Evolutionary conservation across 306 rosid genomes (phyloP).

Genomic region (Rubus parviflorus): DNA sequence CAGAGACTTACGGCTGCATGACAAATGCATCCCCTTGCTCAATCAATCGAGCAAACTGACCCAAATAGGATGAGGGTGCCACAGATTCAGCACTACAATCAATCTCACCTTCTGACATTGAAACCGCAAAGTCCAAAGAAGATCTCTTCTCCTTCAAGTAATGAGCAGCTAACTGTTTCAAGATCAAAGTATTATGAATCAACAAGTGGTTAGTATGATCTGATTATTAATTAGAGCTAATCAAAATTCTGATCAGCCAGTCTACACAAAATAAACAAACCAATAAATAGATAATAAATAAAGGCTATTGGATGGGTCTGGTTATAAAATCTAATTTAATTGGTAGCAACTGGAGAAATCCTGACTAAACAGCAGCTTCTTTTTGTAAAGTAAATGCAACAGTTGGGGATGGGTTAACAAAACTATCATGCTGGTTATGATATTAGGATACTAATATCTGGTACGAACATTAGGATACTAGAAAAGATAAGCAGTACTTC

Average conservation of each 20-base stretch:
- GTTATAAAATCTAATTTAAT: background rate
- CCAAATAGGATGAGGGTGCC: constrained; percentile 74
- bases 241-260: constrained; percentile 1
- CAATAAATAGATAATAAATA: background rate
- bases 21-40: constrained; percentile 69
- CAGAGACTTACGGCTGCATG: constrained; percentile 72
- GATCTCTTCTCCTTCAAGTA: constrained; percentile 84
- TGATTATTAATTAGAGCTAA: background rate
- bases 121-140: constrained; percentile 63
- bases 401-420: background rate
- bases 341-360: background rate
- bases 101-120: constrained; percentile 66
- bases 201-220: background rate
- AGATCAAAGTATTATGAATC: constrained; percentile 8
- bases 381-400: background rate
- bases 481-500: constrained; percentile 7
- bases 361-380: constrained; percentile 9
- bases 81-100: constrained; percentile 64
- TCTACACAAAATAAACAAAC: background rate
- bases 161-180: constrained; percentile 85
- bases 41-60: constrained; percentile 76
- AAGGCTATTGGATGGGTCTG: background rate
- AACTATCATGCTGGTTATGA: background rate
- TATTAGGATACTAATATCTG: constrained; percentile 7
- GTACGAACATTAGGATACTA: background rate